phyloP scores from a whole-genome alignment of 345 rosid genomes.

The Erysimum cheiranthoides region DNA sequence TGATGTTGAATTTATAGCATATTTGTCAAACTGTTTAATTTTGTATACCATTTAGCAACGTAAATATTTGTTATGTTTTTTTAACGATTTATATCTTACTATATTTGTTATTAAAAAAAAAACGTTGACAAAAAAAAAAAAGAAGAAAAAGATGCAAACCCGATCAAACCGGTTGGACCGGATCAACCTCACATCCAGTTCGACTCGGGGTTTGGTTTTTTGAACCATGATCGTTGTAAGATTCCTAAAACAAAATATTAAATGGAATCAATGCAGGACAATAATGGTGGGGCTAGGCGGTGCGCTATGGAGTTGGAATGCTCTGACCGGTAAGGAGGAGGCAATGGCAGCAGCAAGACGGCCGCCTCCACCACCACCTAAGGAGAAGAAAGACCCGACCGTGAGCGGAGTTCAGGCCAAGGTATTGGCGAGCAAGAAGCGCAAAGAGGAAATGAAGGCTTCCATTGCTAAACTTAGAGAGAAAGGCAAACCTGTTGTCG shows the following conservation, averaged over 20 bases:
- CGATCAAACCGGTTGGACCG: neutral
- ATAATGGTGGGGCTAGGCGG: slow-evolving; percentile 50
- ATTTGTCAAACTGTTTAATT: neutral
- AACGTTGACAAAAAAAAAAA: too few relatives aligned
- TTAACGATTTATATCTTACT: neutral
- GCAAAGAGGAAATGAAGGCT: slow-evolving; percentile 62
- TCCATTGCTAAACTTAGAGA: slow-evolving; percentile 66
- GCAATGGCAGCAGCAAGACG: slow-evolving; percentile 68
- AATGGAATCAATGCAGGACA: slow-evolving; percentile 15
- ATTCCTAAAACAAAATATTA: neutral
- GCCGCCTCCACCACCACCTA: slow-evolving; percentile 65
- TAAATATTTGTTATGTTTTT: neutral
- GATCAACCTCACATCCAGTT: neutral
- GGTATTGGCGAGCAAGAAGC: slow-evolving; percentile 83
- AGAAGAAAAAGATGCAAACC: too few relatives aligned
- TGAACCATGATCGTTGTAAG: neutral
- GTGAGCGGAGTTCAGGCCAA: slow-evolving; percentile 83
- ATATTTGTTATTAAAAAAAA: neutral
- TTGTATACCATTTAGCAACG: neutral
- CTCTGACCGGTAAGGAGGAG: slow-evolving; percentile 37
- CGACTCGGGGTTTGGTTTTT: neutral
- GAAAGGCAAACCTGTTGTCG: slow-evolving; percentile 57
- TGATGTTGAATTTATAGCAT: too few relatives aligned
- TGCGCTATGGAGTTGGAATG: slow-evolving; percentile 55
- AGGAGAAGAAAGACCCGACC: slow-evolving; percentile 75